These are phyloP conservation scores for Candolleomyces efflorescens DNA, from an alignment of 768 basidiomycete species.

Conservation along the genomic window DNA sequence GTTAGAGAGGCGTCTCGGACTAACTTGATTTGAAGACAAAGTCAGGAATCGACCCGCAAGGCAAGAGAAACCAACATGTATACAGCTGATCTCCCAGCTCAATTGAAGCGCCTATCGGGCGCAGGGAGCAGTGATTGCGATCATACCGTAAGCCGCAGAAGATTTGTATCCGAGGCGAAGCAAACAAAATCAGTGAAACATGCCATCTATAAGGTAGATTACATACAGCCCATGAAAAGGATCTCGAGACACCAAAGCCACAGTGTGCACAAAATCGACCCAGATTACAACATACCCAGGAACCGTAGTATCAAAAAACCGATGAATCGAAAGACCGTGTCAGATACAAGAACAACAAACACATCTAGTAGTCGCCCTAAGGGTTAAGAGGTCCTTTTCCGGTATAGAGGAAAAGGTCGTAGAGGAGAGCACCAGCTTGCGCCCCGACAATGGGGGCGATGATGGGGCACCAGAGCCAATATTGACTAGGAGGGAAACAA, in stretches of 20 bases:
- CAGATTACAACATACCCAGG: not conserved
- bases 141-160: not conserved
- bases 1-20: no score
- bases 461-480: slow-evolving; percentile 71
- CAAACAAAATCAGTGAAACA: not conserved
- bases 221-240: not conserved
- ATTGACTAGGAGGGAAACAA: slow-evolving; percentile 40
- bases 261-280: not conserved
- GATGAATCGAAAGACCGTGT: not conserved
- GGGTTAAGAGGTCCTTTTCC: slow-evolving; percentile 24
- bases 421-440: slow-evolving; percentile 47
- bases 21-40: no score
- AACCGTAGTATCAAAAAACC: not conserved
- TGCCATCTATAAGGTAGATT: not conserved
- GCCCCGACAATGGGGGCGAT: slow-evolving; percentile 58
- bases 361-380: not conserved
- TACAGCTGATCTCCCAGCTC: no score
- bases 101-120: no score
- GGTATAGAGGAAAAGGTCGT: slow-evolving; percentile 55
- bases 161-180: not conserved
- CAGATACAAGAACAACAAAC: not conserved
- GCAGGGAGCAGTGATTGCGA: no score
- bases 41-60: no score
- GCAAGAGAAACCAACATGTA: no score
- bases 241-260: not conserved